Evolutionary conservation across 495 filamentous ascomycete species (phyloP).

Genomic region (Alectoria sarmentosa): DNA sequence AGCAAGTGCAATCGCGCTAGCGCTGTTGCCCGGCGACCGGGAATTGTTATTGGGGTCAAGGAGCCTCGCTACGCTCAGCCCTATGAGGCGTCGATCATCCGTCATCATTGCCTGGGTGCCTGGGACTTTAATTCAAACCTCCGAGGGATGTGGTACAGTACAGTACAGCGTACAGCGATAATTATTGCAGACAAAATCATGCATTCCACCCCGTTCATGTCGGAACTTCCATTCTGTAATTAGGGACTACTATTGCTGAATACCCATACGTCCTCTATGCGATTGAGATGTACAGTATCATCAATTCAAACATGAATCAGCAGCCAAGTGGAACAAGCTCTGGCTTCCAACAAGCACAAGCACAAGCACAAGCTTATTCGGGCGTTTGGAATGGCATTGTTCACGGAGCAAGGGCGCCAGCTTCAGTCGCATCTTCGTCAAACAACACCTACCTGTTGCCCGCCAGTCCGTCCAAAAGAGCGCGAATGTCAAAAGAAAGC

Average conservation of each 20-base stretch:
- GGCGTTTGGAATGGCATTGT: slow-evolving; percentile 11
- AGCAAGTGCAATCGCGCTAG: slow-evolving; percentile 6
- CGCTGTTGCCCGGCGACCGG: slow-evolving; percentile 1
- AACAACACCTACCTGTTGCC: slow-evolving; percentile 83
- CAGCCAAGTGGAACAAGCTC: slow-evolving; percentile 1
- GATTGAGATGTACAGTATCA: background rate
- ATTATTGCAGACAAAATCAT: background rate
- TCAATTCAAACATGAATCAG: slow-evolving; percentile 13
- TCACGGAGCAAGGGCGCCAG: slow-evolving; percentile 30
- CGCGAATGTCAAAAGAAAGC: slow-evolving; percentile 52
- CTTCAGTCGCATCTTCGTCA: slow-evolving; percentile 36
- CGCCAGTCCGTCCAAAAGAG: slow-evolving; percentile 60
- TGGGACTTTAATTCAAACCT: too few species aligned
- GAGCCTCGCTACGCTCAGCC: slow-evolving; percentile 13
- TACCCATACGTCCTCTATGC: background rate
- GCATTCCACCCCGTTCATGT: background rate
- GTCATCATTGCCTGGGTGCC: slow-evolving; percentile 6
- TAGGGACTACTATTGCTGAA: background rate
- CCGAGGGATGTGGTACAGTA: too few species aligned
- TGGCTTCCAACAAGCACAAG: slow-evolving; percentile 8
- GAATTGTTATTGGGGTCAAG: background rate
- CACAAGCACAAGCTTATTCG: slow-evolving; percentile 1
- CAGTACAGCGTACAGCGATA: background rate
- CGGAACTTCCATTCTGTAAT: background rate
- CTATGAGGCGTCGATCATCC: slow-evolving; percentile 9